A percentile compares a stretch with the other conserved stretches of the same genome.
phyloP scores from a whole-genome alignment of 352 stramenopile species.

The Pythium pyrilobum region DNA sequence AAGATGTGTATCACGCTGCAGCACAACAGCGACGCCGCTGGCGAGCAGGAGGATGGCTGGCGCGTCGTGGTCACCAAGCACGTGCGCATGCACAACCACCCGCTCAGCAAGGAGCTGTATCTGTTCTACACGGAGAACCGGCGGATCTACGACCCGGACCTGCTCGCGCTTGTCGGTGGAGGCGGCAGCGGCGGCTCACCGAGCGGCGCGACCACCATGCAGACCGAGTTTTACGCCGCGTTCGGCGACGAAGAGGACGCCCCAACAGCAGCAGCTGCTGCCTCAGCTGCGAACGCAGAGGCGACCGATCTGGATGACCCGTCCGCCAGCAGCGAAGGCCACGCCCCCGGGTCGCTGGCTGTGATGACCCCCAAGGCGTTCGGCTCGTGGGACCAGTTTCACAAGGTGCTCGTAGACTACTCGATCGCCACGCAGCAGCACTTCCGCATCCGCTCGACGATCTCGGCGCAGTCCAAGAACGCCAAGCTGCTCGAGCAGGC shows the following conservation, averaged over 20 bases:
- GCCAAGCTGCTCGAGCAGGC: conserved; percentile 39
- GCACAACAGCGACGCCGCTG: conserved; percentile 18
- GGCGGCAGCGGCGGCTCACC: conserved; percentile 6
- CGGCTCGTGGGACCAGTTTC: conserved; percentile 53
- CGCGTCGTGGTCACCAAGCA: conserved; percentile 76
- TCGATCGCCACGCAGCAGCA: conserved; percentile 50
- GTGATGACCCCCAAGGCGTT: conserved; percentile 42
- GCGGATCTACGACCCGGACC: conserved; percentile 68
- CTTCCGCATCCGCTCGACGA: conserved; percentile 70
- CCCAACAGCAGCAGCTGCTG: no score
- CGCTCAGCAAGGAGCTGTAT: conserved; percentile 65
- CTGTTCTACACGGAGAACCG: conserved; percentile 75
- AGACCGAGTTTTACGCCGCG: conserved; percentile 7
- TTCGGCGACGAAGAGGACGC: conserved; percentile 13
- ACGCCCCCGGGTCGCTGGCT: conserved; percentile 9
- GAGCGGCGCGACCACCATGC: background rate
- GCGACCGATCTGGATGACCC: no score
- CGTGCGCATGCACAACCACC: conserved; percentile 65
- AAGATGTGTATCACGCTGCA: conserved; percentile 81
- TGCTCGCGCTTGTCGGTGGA: conserved; percentile 28
- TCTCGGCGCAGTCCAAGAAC: conserved; percentile 57
- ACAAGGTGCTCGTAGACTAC: conserved; percentile 52
- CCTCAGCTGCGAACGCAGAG: no score
- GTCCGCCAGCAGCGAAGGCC: background rate
- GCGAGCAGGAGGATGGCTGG: conserved; percentile 36